These are phyloP conservation scores for Daldinia vernicosa DNA, from an alignment of 495 filamentous ascomycete species.

Conservation along the genomic window DNA sequence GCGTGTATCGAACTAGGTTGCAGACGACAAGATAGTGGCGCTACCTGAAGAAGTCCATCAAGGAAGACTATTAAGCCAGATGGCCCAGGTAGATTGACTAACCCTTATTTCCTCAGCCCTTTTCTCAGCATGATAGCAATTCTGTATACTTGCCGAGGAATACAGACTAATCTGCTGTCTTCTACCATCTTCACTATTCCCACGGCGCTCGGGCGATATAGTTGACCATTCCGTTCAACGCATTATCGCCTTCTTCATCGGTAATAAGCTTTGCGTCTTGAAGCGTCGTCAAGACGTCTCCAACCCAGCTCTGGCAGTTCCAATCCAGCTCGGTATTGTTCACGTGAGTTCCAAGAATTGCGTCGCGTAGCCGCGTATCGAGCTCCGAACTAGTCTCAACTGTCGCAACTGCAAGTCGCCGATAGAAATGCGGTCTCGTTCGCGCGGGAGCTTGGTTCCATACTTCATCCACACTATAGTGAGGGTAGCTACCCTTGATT, in stretches of 20 bases:
- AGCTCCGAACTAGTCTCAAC: slow-evolving; percentile 38
- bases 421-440: slow-evolving; percentile 44
- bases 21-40: slow-evolving; percentile 3
- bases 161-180: slow-evolving; percentile 11
- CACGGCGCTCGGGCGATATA: slow-evolving; percentile 47
- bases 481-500: slow-evolving; percentile 43
- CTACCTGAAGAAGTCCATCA: slow-evolving; percentile 11
- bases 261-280: slow-evolving; percentile 46
- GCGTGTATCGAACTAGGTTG: slow-evolving; percentile 2
- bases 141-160: slow-evolving; percentile 20
- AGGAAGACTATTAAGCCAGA: slow-evolving; percentile 7
- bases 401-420: slow-evolving; percentile 46
- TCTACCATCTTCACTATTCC: slow-evolving; percentile 32
- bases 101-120: slow-evolving; percentile 12
- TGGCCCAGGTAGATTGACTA: slow-evolving; percentile 14
- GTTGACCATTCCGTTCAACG: slow-evolving; percentile 47
- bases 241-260: slow-evolving; percentile 45
- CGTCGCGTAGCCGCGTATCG: slow-evolving; percentile 42
- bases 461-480: slow-evolving; percentile 39
- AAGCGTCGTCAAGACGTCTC: slow-evolving; percentile 46
- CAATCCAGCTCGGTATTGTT: slow-evolving; percentile 46
- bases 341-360: slow-evolving; percentile 42
- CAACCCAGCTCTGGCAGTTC: slow-evolving; percentile 46
- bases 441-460: slow-evolving; percentile 45
- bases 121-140: slow-evolving; percentile 2